Conservation (phyloP, 164 flowering plant genomes). For the Nymphaea colorata region DNA sequence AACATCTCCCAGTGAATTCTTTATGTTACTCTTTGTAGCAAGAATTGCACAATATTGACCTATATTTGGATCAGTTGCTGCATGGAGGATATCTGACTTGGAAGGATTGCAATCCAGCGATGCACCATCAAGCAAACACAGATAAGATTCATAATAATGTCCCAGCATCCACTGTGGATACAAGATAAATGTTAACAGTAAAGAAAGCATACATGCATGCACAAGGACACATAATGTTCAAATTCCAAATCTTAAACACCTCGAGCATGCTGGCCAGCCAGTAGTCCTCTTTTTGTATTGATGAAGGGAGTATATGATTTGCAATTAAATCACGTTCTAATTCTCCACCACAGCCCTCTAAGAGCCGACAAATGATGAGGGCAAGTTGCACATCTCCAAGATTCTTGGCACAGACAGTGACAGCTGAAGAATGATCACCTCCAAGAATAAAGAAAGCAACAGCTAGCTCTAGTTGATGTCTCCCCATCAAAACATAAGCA, state of each 20-base stretch:
- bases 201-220: background rate
- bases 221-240: slow-evolving; percentile 6
- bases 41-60: slow-evolving; percentile 62
- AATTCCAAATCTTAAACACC: slow-evolving; percentile 27
- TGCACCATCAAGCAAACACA: slow-evolving; percentile 34
- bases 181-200: background rate
- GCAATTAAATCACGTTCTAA: slow-evolving; percentile 52
- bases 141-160: slow-evolving; percentile 51
- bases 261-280: slow-evolving; percentile 83
- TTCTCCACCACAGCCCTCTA: slow-evolving; percentile 72
- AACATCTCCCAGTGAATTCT: slow-evolving; percentile 68
- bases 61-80: slow-evolving; percentile 61
- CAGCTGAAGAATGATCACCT: slow-evolving; percentile 84
- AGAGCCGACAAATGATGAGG: slow-evolving; percentile 78
- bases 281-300: slow-evolving; percentile 60
- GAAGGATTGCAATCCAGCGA: slow-evolving; percentile 14
- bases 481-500: slow-evolving; percentile 95
- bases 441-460: slow-evolving; percentile 93
- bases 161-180: slow-evolving; percentile 82
- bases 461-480: slow-evolving; percentile 93
- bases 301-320: slow-evolving; percentile 63
- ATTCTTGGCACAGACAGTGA: slow-evolving; percentile 74
- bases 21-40: slow-evolving; percentile 52
- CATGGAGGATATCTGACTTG: slow-evolving; percentile 17
- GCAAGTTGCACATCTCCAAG: slow-evolving; percentile 97